phyloP scores from a whole-genome alignment of 164 flowering plant genomes.

The Santalum album region DNA sequence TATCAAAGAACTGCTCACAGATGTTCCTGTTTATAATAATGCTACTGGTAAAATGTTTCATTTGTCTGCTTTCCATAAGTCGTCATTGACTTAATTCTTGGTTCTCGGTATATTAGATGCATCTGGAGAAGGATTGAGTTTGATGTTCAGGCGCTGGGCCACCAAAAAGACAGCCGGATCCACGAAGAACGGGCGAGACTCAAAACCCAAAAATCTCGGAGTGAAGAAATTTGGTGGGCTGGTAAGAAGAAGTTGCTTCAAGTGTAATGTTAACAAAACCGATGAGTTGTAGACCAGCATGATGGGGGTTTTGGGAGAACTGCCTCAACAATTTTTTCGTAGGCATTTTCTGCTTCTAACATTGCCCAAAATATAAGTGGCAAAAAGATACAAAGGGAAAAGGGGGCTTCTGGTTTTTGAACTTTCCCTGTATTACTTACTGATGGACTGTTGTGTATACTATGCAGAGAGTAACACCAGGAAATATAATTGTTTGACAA shows the following conservation, averaged over 20 bases:
- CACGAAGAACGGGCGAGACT: constrained; percentile 93
- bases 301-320: too few relatives aligned
- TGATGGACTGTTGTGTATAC: not conserved
- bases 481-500: constrained; percentile 91
- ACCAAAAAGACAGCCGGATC: constrained; percentile 92
- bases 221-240: constrained; percentile 99
- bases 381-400: too few relatives aligned
- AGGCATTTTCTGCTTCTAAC: too few relatives aligned
- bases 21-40: constrained; percentile 37
- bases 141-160: constrained; percentile 88
- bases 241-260: constrained; percentile 26
- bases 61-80: too few relatives aligned
- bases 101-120: constrained; percentile 26
- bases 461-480: constrained; percentile 81
- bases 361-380: too few relatives aligned
- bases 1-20: constrained; percentile 44
- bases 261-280: too few relatives aligned
- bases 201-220: constrained; percentile 82
- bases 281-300: too few relatives aligned
- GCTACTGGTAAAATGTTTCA: constrained; percentile 23
- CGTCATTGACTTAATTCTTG: not conserved
- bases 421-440: not conserved
- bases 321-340: too few relatives aligned
- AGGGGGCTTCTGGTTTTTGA: not conserved
- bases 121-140: constrained; percentile 52